phyloP scores from a whole-genome alignment of 192 early-diverging fungal genomes.

The Rhizoclosmatium sp. region DNA sequence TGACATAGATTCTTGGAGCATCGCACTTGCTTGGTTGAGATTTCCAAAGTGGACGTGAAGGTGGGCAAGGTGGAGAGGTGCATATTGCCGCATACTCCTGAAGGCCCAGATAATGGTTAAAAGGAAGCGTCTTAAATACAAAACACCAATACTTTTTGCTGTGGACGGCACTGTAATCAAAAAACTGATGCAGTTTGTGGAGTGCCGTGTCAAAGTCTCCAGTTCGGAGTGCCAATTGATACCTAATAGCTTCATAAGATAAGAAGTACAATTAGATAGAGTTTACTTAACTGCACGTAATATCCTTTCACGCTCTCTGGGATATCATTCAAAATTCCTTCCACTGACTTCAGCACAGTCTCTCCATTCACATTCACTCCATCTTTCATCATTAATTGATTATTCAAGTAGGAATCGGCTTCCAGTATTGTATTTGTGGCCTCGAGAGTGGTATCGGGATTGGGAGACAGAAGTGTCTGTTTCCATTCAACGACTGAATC shows the following conservation, averaged over 20 bases:
- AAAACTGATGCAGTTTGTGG: constrained; percentile 18
- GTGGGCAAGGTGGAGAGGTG: constrained; percentile 2
- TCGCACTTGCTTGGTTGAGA: neutral
- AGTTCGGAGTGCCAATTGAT: neutral
- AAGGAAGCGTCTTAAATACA: neutral
- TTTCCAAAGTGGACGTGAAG: constrained; percentile 6
- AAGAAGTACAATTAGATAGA: neutral
- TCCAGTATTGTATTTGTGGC: neutral
- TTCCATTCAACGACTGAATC: neutral
- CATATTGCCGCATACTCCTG: constrained; percentile 13
- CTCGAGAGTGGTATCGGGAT: neutral
- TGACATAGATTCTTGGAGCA: constrained; percentile 1
- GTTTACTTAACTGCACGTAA: constrained; percentile 4
- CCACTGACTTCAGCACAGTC: neutral
- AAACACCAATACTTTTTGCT: constrained; percentile 2
- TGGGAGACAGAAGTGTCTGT: neutral
- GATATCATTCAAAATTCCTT: neutral
- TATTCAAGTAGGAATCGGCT: constrained; percentile 7
- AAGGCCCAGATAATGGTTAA: neutral
- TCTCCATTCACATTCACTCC: neutral
- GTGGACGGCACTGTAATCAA: constrained; percentile 15
- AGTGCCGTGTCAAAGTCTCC: constrained; percentile 1
- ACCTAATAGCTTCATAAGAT: neutral
- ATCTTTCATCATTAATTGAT: neutral
- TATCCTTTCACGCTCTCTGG: constrained; percentile 9